These are phyloP conservation scores for Choanephora cucurbitarum DNA, from an alignment of 371 early-diverging fungal species.

Conservation along the genomic window DNA sequence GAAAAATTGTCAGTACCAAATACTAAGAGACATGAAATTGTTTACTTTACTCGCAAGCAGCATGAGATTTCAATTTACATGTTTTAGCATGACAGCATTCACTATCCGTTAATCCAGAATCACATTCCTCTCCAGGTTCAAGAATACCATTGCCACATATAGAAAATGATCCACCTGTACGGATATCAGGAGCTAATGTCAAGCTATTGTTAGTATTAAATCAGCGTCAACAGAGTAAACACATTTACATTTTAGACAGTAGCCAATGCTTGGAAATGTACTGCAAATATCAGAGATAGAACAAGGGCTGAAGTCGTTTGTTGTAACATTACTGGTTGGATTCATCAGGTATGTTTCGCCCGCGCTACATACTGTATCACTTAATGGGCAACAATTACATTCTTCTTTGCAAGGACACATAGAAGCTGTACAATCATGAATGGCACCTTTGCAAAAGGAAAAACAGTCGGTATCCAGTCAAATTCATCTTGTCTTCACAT, in stretches of 20 bases:
- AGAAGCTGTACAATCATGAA: constrained; percentile 69
- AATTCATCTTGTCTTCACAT: too few species aligned
- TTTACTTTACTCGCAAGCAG: constrained; percentile 76
- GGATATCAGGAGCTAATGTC: constrained; percentile 43
- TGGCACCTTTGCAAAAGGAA: constrained; percentile 32
- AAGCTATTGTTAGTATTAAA: too few species aligned
- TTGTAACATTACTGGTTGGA: constrained; percentile 80
- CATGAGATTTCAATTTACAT: constrained; percentile 79
- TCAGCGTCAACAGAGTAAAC: too few species aligned
- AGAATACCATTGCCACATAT: constrained; percentile 95
- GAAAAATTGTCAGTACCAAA: not conserved
- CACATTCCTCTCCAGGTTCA: constrained; percentile 92
- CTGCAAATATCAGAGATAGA: constrained; percentile 75
- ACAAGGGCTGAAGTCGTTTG: constrained; percentile 82
- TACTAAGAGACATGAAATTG: not conserved
- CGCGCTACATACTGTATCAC: constrained; percentile 77
- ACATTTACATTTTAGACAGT: constrained; percentile 63
- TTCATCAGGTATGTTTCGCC: constrained; percentile 80
- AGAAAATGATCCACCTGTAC: constrained; percentile 39
- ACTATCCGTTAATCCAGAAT: constrained; percentile 80
- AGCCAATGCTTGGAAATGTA: constrained; percentile 55
- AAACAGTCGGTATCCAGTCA: constrained; percentile 3
- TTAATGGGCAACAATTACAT: constrained; percentile 76
- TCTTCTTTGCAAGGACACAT: constrained; percentile 63
- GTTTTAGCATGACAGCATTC: constrained; percentile 81